phyloP scores from a whole-genome alignment of 176 grass and related monocot genomes.

The Zea luxurians region DNA sequence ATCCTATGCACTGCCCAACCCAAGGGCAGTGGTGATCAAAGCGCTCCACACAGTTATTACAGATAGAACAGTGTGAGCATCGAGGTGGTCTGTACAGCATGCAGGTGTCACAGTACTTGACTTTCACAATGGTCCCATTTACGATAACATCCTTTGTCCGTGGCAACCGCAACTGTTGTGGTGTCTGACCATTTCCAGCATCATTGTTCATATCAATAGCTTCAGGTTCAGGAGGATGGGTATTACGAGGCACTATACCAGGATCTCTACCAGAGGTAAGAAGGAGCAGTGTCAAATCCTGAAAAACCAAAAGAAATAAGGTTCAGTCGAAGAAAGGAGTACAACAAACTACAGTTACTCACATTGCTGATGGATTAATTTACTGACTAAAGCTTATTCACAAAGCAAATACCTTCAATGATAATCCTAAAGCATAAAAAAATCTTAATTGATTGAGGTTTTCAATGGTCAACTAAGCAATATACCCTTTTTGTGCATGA shows the following conservation, averaged over 20 bases:
- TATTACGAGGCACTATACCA: constrained; percentile 87
- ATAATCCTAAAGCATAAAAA: not conserved
- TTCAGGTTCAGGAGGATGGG: constrained; percentile 83
- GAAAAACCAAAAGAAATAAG: constrained; percentile 42
- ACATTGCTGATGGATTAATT: not conserved
- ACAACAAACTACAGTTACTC: not conserved
- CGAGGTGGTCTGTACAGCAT: constrained; percentile 92
- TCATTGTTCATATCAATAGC: constrained; percentile 50
- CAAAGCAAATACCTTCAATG: not conserved
- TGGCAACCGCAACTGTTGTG: constrained; percentile 75
- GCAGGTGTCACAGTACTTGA: constrained; percentile 96
- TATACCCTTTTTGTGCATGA: not conserved
- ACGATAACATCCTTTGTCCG: constrained; percentile 75
- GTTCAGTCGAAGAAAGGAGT: not conserved
- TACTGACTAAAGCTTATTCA: not conserved
- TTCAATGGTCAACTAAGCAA: not conserved
- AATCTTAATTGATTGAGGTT: not conserved
- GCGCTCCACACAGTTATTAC: constrained; percentile 93
- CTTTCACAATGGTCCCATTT: constrained; percentile 74
- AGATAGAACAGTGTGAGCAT: constrained; percentile 92
- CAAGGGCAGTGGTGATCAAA: constrained; percentile 98
- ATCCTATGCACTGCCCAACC: constrained; percentile 94
- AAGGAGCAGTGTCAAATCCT: constrained; percentile 87
- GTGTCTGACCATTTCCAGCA: constrained; percentile 58
- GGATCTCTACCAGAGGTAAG: constrained; percentile 92